These are phyloP conservation scores for Ceratocystis albifundus DNA, from an alignment of 2,329 filamentous ascomycete genomes.

Conservation along the genomic window DNA sequence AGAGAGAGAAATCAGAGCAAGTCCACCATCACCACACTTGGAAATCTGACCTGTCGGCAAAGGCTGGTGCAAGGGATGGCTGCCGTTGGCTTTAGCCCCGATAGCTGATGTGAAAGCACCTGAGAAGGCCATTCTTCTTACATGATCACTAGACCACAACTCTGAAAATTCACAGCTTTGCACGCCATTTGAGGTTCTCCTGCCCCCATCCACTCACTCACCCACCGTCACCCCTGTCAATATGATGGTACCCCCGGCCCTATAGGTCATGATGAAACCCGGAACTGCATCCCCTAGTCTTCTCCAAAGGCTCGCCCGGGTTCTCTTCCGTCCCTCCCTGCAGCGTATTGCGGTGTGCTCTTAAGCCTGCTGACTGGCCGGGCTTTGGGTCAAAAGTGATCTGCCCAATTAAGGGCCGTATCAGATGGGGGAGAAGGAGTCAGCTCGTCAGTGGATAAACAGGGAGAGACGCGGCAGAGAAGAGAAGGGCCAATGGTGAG, in stretches of 20 bases:
- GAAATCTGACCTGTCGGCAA: constrained; percentile 9
- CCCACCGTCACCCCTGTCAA: not conserved
- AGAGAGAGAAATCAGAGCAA: not conserved
- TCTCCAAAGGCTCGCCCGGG: constrained; percentile 1
- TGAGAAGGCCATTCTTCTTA: not conserved
- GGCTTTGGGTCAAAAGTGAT: not conserved
- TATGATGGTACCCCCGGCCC: not conserved
- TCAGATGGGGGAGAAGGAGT: not conserved
- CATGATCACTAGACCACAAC: not conserved
- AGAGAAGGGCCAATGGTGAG: not conserved
- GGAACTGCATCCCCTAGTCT: constrained; percentile 1
- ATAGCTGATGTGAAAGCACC: not conserved
- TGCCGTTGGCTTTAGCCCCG: not conserved
- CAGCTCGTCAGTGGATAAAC: not conserved
- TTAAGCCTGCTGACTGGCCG: constrained; percentile 2
- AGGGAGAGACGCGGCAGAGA: not conserved
- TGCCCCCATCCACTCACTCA: too few species aligned
- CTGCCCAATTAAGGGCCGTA: constrained; percentile 1
- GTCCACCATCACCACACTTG: not conserved
- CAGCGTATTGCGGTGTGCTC: constrained; percentile 7
- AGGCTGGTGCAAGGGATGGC: not conserved
- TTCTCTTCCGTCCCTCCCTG: constrained; percentile 12
- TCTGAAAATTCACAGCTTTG: not conserved
- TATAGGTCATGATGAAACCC: constrained; percentile 7
- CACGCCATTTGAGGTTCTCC: not conserved